Conservation (phyloP, 306 rosid genomes). For the Aeschynomene evenia region DNA sequence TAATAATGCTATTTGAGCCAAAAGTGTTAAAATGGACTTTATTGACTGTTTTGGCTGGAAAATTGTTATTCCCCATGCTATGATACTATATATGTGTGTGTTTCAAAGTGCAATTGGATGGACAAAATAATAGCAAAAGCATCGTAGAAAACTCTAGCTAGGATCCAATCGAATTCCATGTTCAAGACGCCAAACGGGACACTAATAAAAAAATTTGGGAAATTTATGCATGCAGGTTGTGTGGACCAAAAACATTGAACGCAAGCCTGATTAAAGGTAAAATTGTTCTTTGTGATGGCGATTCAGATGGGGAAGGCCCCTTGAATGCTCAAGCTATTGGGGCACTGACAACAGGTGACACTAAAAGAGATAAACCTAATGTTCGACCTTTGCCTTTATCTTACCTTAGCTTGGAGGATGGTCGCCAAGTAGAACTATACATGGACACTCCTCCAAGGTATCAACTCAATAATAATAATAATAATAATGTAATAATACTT, state of each 20-base stretch:
- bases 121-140: no score
- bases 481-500: no score
- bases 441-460: slow-evolving; percentile 32
- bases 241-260: neutral
- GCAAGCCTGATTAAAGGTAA: slow-evolving; percentile 27
- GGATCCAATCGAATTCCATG: no score
- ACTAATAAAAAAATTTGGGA: no score
- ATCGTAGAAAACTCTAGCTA: neutral
- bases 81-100: no score
- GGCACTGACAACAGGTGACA: neutral
- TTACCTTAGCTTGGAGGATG: neutral
- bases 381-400: slow-evolving; percentile 31
- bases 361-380: accelerated
- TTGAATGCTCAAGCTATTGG: slow-evolving; percentile 27
- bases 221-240: slow-evolving; percentile 24
- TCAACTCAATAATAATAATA: no score
- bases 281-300: slow-evolving; percentile 43
- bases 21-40: no score
- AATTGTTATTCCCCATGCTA: no score
- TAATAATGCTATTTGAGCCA: no score
- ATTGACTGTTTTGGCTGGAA: no score
- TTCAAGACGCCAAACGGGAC: no score
- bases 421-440: neutral
- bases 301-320: neutral
- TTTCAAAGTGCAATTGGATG: neutral